Base-by-base conservation (phyloP, 1,139 yeast species). In the Suhomyces maxii region DNA sequence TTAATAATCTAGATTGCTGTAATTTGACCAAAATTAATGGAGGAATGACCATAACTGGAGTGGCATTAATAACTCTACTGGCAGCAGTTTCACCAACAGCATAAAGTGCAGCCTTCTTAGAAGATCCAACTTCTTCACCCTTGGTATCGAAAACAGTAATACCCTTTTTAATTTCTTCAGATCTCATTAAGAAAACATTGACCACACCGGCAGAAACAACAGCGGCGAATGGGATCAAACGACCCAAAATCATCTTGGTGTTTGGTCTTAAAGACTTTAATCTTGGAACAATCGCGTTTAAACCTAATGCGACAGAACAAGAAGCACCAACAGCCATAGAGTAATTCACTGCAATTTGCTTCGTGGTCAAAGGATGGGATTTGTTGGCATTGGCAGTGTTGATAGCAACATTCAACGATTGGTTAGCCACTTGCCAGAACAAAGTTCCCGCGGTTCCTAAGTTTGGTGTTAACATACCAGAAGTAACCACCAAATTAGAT, bases 1-100 rank as follows among this genome's bases (percentile, higher is more conserved):
- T 83, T 54, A 91, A 76, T 28, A 83, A 57, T 37, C 70, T 58
- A 0, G 84, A 74, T 53, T 77, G 79, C 69, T 93, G 98, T 53
- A 93, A 73, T 61, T 77, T 80, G 43, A 89, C 89, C 48, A 93
- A 76, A 28, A 89, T 64, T 57, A 93, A 76, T 2, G 99, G 97
- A 1, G 99, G 99, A 25, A 93, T 68, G 23, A 88, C 99, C 99
- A 93, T 93, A 57, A 93, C 80, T 18, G 99, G 99, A 0, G 99
- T 89, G 23, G 98, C 97, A 62, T 90, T 93, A 57, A 93, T 87
- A 42, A 93, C 96, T 62, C 99, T 79, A 43, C 96, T 87, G 36
- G 93, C 83, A 2, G 98, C 98, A 12, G 99, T 93, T 68, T 93
- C 98, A 14, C 96, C 97, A 39, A 93, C 99, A 0, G 99, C 99